Conservation (phyloP, 345 rosid species). For the Salix arbutifolia region DNA sequence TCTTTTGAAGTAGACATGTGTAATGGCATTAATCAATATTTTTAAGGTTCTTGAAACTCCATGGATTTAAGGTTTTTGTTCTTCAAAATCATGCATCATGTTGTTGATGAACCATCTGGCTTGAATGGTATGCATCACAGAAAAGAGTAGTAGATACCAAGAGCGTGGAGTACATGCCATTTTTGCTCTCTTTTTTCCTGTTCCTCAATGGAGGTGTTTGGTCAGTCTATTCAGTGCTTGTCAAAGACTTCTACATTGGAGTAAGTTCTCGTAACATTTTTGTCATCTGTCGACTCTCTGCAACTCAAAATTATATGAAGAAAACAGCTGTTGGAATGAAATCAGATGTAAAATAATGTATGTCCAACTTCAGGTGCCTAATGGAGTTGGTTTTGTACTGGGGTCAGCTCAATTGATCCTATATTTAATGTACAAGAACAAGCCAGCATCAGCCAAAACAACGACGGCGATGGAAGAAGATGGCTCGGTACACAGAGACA, state of each 20-base stretch:
- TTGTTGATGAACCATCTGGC: not conserved
- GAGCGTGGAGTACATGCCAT: constrained; percentile 30
- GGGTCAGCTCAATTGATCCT: constrained; percentile 51
- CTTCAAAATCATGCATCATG: not conserved
- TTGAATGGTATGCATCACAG: not conserved
- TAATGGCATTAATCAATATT: not conserved
- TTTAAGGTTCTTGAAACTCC: too few species aligned
- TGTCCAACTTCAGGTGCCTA: constrained; percentile 42
- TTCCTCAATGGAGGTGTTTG: constrained; percentile 22
- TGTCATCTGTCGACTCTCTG: not conserved
- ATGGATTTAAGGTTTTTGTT: too few species aligned
- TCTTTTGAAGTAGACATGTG: not conserved
- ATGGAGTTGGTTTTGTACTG: constrained; percentile 40
- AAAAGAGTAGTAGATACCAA: constrained; percentile 21
- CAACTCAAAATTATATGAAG: too few species aligned
- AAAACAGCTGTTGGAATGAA: too few species aligned
- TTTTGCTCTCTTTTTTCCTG: constrained; percentile 17
- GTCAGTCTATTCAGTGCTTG: constrained; percentile 14
- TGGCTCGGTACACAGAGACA: constrained; percentile 16
- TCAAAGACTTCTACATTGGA: constrained; percentile 15
- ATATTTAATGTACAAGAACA: constrained; percentile 37
- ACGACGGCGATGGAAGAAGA: constrained; percentile 23
- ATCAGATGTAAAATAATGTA: too few species aligned
- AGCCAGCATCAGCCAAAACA: constrained; percentile 15
- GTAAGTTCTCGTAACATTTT: constrained; percentile 21